Percentiles rank a stretch among this genome's conserved stretches.
Conservation (phyloP, 768 basidiomycete genomes). For the Daedaleopsis sinensis region DNA sequence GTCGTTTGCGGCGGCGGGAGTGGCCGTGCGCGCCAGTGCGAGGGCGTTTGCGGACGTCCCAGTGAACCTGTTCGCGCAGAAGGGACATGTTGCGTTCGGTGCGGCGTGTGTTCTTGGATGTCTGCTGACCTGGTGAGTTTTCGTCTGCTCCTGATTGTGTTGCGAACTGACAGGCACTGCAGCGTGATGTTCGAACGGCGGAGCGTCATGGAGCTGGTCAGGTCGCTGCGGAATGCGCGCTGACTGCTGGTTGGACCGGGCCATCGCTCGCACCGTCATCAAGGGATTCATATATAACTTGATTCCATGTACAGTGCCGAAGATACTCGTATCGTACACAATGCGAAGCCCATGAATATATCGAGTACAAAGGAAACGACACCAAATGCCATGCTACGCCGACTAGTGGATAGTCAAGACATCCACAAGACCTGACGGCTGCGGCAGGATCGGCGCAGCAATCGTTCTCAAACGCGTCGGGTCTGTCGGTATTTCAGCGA, state of each 20-base stretch:
- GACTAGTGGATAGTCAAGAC: too few relatives aligned
- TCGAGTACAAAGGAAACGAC: too few relatives aligned
- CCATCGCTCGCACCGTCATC: too few relatives aligned
- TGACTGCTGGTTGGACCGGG: not conserved
- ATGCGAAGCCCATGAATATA: too few relatives aligned
- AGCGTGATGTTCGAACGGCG: slow-evolving; percentile 29
- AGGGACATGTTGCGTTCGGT: slow-evolving; percentile 31
- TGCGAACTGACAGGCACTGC: not conserved
- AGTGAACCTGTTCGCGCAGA: slow-evolving; percentile 27
- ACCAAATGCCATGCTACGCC: too few relatives aligned
- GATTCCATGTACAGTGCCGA: too few relatives aligned
- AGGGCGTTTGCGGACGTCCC: slow-evolving; percentile 15
- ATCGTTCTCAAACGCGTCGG: too few relatives aligned
- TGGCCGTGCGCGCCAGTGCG: slow-evolving; percentile 30
- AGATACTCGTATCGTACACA: too few relatives aligned
- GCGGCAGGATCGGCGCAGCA: too few relatives aligned
- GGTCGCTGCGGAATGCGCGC: slow-evolving; percentile 15
- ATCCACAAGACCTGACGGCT: too few relatives aligned
- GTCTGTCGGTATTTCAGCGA: too few relatives aligned
- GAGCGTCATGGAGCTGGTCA: slow-evolving; percentile 18
- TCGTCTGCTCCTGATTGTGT: not conserved
- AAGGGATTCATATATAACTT: too few relatives aligned
- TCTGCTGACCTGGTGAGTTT: slow-evolving; percentile 30
- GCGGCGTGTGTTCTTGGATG: slow-evolving; percentile 25
- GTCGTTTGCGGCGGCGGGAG: slow-evolving; percentile 28